These are phyloP conservation scores for Crucihimalaya himalaica DNA, from an alignment of 345 rosid genomes.

Conservation along the genomic window DNA sequence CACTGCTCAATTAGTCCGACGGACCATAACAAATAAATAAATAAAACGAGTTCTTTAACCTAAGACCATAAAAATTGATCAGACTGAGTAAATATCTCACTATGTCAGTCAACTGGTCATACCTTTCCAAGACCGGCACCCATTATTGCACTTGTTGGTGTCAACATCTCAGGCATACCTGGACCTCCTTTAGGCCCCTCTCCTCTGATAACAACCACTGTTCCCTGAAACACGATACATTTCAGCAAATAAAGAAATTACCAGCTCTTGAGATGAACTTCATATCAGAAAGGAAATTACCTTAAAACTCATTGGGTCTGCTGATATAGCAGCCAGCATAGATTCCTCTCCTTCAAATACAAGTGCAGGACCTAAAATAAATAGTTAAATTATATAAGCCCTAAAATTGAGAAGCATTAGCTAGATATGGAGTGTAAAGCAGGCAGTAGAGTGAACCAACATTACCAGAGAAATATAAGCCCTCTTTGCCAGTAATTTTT, in stretches of 20 bases:
- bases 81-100: neutral
- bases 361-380: slow-evolving; percentile 87
- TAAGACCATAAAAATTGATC: neutral
- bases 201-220: slow-evolving; percentile 87
- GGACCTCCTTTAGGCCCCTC: slow-evolving; percentile 99
- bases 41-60: neutral
- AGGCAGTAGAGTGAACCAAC: neutral
- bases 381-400: neutral
- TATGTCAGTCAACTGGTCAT: neutral
- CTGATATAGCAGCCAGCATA: slow-evolving; percentile 84
- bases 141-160: slow-evolving; percentile 99
- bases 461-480: slow-evolving; percentile 86
- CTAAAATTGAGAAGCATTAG: neutral
- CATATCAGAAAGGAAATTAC: slow-evolving; percentile 38
- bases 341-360: slow-evolving; percentile 98
- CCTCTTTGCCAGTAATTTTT: slow-evolving; percentile 99
- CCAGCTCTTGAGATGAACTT: neutral
- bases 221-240: slow-evolving; percentile 59
- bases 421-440: neutral
- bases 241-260: slow-evolving; percentile 15
- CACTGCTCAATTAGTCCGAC: neutral
- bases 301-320: slow-evolving; percentile 80
- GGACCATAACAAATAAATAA: neutral
- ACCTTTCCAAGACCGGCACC: slow-evolving; percentile 96
- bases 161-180: slow-evolving; percentile 99